Evolutionary conservation across 2,329 filamentous ascomycete species (phyloP).

Genomic region (Ilyonectria mors-panacis): DNA sequence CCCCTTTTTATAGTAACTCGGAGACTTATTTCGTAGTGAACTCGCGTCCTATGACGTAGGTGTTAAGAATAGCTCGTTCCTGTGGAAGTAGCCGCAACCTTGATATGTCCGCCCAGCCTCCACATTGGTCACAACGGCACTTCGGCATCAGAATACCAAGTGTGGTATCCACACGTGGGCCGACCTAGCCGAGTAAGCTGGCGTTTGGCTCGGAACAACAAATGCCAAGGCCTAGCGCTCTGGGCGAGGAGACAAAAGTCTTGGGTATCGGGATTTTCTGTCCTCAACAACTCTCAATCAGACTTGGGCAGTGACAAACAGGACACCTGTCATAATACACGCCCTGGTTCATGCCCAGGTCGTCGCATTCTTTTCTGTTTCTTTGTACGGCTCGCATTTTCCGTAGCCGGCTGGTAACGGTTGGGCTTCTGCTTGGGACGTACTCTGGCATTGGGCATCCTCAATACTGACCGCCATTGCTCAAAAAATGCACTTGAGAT

Average conservation of each 20-base stretch:
- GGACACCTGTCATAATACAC: background rate
- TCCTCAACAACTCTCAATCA: slow-evolving; percentile 20
- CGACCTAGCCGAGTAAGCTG: slow-evolving; percentile 13
- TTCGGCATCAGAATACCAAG: slow-evolving; percentile 13
- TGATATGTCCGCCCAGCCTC: background rate
- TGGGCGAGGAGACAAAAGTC: slow-evolving; percentile 1
- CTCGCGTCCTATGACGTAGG: slow-evolving; percentile 1
- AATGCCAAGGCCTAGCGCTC: slow-evolving; percentile 11
- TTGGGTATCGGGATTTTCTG: slow-evolving; percentile 3
- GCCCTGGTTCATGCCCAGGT: background rate
- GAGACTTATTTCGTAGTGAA: background rate
- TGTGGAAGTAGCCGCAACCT: background rate
- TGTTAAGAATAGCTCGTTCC: background rate
- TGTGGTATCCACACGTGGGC: slow-evolving; percentile 10
- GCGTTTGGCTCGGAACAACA: background rate
- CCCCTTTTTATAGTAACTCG: too few species aligned
- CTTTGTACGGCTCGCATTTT: background rate
- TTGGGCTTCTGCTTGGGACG: background rate
- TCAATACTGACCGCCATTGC: background rate
- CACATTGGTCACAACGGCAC: slow-evolving; percentile 23
- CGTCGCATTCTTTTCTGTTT: background rate
- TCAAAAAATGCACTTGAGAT: background rate
- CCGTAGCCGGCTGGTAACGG: background rate
- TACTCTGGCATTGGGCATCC: background rate
- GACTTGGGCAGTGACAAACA: slow-evolving; percentile 15